Evolutionary conservation across 129 eudicot genomes (phyloP).

Genomic region (Artemisia tridentata): DNA sequence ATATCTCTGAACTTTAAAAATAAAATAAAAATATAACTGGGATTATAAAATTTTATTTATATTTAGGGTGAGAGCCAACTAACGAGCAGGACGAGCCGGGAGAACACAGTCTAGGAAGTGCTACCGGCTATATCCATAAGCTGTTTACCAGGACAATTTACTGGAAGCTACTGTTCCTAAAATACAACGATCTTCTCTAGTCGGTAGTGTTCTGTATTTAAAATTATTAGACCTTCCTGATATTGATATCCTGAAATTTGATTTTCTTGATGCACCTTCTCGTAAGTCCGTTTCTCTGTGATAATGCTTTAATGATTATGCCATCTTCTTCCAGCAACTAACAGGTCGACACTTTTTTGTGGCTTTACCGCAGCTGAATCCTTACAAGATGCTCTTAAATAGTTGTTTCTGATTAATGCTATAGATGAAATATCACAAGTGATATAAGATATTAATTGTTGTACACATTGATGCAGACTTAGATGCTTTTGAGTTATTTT

Average conservation of each 20-base stretch:
- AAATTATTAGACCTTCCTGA: conserved; percentile 94
- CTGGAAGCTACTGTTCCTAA: conserved; percentile 89
- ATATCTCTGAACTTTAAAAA: neutral
- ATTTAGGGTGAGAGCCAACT: conserved; percentile 88
- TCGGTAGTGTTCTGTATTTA: conserved; percentile 94
- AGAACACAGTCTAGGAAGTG: conserved; percentile 96
- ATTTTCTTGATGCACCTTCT: conserved; percentile 93
- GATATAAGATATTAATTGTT: too few relatives aligned
- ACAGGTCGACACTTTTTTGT: conserved; percentile 9
- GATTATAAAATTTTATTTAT: neutral
- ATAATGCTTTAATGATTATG: conserved; percentile 5
- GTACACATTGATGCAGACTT: too few relatives aligned
- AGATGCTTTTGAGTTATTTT: too few relatives aligned
- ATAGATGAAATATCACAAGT: conserved; percentile 84
- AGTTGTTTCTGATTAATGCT: conserved; percentile 87
- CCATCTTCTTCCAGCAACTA: neutral
- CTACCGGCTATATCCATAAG: conserved; percentile 73
- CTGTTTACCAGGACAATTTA: conserved; percentile 71
- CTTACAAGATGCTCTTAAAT: conserved; percentile 90
- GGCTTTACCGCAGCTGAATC: conserved; percentile 69
- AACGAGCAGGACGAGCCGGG: conserved; percentile 98
- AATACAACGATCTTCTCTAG: conserved; percentile 89
- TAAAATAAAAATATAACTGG: too few relatives aligned
- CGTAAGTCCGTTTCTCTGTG: conserved; percentile 39
- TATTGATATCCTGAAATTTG: conserved; percentile 88